Conservation (phyloP, 768 basidiomycete species). For the Amanita muscaria region DNA sequence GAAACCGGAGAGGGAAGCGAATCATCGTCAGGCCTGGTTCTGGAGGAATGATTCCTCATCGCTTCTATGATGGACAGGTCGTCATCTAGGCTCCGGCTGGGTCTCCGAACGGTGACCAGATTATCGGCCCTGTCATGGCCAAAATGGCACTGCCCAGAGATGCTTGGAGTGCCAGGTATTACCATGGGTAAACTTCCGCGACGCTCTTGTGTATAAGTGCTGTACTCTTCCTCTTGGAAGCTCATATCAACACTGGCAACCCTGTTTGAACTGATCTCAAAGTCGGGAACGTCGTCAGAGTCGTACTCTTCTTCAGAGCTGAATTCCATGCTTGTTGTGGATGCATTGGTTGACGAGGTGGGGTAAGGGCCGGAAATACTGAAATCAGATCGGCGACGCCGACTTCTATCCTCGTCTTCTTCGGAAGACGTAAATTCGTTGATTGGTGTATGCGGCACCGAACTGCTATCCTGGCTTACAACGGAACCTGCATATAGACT, state of each 20-base stretch:
- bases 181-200: constrained; percentile 56
- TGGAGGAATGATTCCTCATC: constrained; percentile 14
- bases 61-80: constrained; percentile 17
- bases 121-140: constrained; percentile 49
- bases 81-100: constrained; percentile 54
- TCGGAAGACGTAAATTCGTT: constrained; percentile 29
- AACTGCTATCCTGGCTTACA: constrained; percentile 22
- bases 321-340: constrained; percentile 27
- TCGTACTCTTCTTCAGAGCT: constrained; percentile 42
- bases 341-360: constrained; percentile 16
- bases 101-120: constrained; percentile 47
- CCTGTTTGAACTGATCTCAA: constrained; percentile 32
- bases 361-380: constrained; percentile 18
- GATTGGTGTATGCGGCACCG: constrained; percentile 26
- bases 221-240: constrained; percentile 11
- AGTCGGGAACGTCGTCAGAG: constrained; percentile 24
- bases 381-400: constrained; percentile 21
- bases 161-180: constrained; percentile 32
- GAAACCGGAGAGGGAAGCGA: constrained; percentile 22
- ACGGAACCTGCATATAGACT: constrained; percentile 21
- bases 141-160: constrained; percentile 14
- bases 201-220: constrained; percentile 16
- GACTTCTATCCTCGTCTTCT: constrained; percentile 21
- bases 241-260: constrained; percentile 24
- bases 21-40: constrained; percentile 7